Base-by-base conservation (phyloP, 768 basidiomycete species). In the Amanita jacksonii region DNA sequence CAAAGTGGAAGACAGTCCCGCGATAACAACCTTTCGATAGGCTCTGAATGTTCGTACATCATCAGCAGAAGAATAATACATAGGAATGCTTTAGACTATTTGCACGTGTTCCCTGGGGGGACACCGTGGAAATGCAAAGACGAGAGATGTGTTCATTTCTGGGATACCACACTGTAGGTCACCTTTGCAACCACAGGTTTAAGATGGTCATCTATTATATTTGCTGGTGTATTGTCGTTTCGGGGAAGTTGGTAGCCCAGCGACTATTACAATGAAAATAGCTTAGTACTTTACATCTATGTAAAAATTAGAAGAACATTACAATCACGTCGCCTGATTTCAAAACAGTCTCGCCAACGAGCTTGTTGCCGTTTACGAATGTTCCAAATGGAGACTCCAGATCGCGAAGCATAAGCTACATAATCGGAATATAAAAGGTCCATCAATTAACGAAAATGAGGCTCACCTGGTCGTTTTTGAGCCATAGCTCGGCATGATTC, bases 401-500 rank as follows among this genome's bases (percentile, higher is more conserved):
- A 52, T 76, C 74, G 30, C 66, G 64, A 43, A 76, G 66, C 43
- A 63, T 67, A 12, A 72, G 54, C 73, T 76, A 47, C 16, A 43
- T 12, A 8, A 20, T 42, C n/a, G 38, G 46, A 43, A 24, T 12
- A 42, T 39, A 43, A 43, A 25, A 12, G 32, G 5, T 13, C 9
- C 39, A 41, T 27, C 27, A 13, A 25, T 22, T 41, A 18, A 13
- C 16, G 38, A 9, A 32, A 51, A 27, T 38, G 23, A n/a, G 4
- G 47, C 55, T 33, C n/a, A 63, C 74, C 57, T 68, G 63, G 45
- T 63, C 61, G 16, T 61, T 63, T 23, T 68, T 62, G 39, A 58
- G 54, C 72, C 74, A 74, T 25, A 75, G 55, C 49, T 73, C 65
- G 4, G 69, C 71, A 41, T 76, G 74, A 1, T 58, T 54, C 8